phyloP scores from a whole-genome alignment of 2,329 filamentous ascomycete species.

The Aspergillus phoenicis region DNA sequence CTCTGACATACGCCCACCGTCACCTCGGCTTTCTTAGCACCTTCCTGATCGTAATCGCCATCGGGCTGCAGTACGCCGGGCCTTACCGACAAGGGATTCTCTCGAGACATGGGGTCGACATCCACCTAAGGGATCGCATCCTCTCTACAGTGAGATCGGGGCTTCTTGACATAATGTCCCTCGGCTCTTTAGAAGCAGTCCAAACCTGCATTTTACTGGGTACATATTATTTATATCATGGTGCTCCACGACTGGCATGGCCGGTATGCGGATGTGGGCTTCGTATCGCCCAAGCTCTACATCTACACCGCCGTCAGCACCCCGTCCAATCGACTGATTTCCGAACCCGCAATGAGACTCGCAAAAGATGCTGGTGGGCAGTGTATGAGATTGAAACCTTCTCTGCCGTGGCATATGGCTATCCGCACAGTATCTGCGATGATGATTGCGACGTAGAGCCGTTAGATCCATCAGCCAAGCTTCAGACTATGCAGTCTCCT shows the following conservation, averaged over 20 bases:
- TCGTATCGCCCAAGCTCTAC: conserved; percentile 40
- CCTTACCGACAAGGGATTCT: conserved; percentile 15
- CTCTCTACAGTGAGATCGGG: conserved; percentile 16
- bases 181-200: conserved; percentile 32
- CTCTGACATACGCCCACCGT: not conserved
- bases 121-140: conserved; percentile 19
- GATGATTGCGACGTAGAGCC: conserved; percentile 36
- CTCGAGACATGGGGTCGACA: not conserved
- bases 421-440: conserved; percentile 38
- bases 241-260: conserved; percentile 41
- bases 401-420: conserved; percentile 46
- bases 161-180: conserved; percentile 28
- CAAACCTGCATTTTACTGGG: conserved; percentile 42
- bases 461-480: conserved; percentile 30
- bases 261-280: conserved; percentile 43
- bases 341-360: conserved; percentile 24
- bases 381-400: conserved; percentile 47
- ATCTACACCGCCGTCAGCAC: conserved; percentile 29
- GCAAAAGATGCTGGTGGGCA: conserved; percentile 47
- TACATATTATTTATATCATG: conserved; percentile 43
- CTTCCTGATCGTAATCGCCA: conserved; percentile 28
- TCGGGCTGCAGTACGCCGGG: conserved; percentile 27
- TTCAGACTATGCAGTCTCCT: conserved; percentile 9
- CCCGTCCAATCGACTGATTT: not conserved
- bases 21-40: conserved; percentile 22